Base-by-base conservation (phyloP, 2,329 filamentous ascomycete genomes). In the Dothideomycetes sp. region DNA sequence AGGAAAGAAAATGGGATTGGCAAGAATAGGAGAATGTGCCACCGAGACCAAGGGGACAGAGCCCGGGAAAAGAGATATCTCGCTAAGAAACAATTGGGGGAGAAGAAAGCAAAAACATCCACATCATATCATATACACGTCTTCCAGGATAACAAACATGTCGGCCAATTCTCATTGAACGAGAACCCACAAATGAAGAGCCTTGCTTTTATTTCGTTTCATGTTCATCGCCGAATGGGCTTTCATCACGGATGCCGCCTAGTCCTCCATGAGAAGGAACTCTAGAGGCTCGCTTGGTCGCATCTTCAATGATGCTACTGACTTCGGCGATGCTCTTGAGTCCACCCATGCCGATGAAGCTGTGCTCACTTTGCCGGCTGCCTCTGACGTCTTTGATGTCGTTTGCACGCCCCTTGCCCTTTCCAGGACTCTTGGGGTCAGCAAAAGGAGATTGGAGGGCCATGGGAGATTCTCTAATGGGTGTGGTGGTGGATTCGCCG, bases 301-400 rank as follows among this genome's bases (percentile, higher is more conserved):
- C 57, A 46, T 69, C 65, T 43, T 69, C 66, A 5, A 63, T 61
- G n/a, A 68, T 65, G 14, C 64, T 63, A 15, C 59, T 63, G 44
- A 69, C 16, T 8, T 19, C 22, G 22, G 22, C 22, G 22, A 27
- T 27, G 22, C 22, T 27, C 22, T 27, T 27, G 7, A 27, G 40
- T 10, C 49, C 52, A 2, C 52, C 52, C 3, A 47, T 49, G 4
- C 48, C 49, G 33, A 27, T 27, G 12, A 27, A 27, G 22, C 22
- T 27, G 7, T 27, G 22, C 12, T 27, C 22, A 12, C 22, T 27
- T 27, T 27, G 22, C 12, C 22, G 22, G 12, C 22, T 27, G 22
- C 12, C 22, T 27, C 22, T 27, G 7, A 12, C 7, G 7, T 12
- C 22, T 12, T 7, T n/a, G 29, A 42, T 10, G 7, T 42, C 34